Evolutionary conservation across 257 asterid species (phyloP).

Genomic region (Petrea volubilis): DNA sequence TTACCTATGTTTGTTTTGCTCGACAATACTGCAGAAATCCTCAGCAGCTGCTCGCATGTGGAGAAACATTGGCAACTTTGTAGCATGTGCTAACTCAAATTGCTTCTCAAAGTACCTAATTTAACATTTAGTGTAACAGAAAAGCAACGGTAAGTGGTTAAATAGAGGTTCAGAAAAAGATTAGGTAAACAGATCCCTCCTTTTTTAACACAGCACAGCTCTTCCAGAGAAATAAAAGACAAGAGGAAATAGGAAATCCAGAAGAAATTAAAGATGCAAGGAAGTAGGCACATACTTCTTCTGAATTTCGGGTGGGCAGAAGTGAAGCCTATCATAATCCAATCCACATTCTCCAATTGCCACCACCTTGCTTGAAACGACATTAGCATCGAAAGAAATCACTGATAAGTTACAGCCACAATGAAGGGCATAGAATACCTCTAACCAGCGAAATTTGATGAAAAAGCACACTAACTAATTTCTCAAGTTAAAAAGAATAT

Average conservation of each 20-base stretch:
- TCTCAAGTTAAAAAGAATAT: not conserved
- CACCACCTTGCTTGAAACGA: constrained; percentile 78
- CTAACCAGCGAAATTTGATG: constrained; percentile 2
- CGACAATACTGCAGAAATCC: constrained; percentile 80
- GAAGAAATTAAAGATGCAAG: not conserved
- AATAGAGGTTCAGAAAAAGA: constrained; percentile 15
- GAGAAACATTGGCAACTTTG: constrained; percentile 95
- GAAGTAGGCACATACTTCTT: constrained; percentile 66
- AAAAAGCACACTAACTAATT: not conserved
- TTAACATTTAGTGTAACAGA: constrained; percentile 21
- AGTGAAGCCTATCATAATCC: constrained; percentile 95
- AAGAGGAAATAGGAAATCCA: not conserved
- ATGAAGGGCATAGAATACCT: constrained; percentile 8
- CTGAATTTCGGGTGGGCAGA: constrained; percentile 82
- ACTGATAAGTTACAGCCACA: constrained; percentile 17
- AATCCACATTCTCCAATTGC: constrained; percentile 98
- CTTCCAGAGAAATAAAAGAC: not conserved
- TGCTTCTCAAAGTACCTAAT: constrained; percentile 91
- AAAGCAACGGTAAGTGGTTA: not conserved
- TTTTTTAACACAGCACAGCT: constrained; percentile 4
- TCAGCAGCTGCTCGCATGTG: constrained; percentile 99
- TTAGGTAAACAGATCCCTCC: not conserved
- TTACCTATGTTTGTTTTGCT: constrained; percentile 66
- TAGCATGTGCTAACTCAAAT: constrained; percentile 83
- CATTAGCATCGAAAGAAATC: constrained; percentile 13